Base-by-base conservation (phyloP, 176 grass and related monocot genomes). In the Calamus simplicifolius region DNA sequence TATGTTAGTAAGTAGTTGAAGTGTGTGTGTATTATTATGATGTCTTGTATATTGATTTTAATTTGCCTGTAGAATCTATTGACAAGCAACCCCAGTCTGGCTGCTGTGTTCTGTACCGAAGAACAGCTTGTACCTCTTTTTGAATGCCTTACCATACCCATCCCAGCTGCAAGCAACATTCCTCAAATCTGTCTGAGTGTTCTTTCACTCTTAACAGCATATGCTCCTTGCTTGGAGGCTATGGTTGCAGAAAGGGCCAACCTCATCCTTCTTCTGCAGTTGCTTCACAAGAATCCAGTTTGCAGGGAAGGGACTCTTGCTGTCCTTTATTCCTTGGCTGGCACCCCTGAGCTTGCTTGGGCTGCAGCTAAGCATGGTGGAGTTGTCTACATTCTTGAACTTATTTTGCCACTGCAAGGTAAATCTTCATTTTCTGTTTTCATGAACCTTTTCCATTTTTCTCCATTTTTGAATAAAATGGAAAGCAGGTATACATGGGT, bases 211-310 rank as follows among this genome's bases (percentile, higher is more conserved):
- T 81, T 98, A 67, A 98, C 93, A 71, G 85, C 86, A 65, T 83
- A 98, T 73, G 93, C 93, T 63, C 84, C 93, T 69, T 98, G 93
- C 63, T 79, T 92, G 58, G 93, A 98, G 56, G 93, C 93, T 38
- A 98, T 98, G 93, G 87, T 98, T 68, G 93, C 86, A 77, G 93
- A 98, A 82, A 88, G 93, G 69, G 79, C 77, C 4, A 92, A 82
- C 61, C 76, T 88, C 57, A 92, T 98, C 77, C 75, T 98, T 76
- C 59, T 98, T 57, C 83, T 98, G 74, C 93, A 98, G 79, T 79
- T 98, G 70, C 73, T 98, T 27, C 93, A 98, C 69, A 73, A 76
- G 54, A 92, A 85, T 69, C 84, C 84, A 71, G 58, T 70, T 69
- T 98, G 84, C 76, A 82, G 93, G 68, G 87, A 88, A 7, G 93